Base-by-base conservation (phyloP, 2,329 filamentous ascomycete species). In the Aureobasidium mangrovei region DNA sequence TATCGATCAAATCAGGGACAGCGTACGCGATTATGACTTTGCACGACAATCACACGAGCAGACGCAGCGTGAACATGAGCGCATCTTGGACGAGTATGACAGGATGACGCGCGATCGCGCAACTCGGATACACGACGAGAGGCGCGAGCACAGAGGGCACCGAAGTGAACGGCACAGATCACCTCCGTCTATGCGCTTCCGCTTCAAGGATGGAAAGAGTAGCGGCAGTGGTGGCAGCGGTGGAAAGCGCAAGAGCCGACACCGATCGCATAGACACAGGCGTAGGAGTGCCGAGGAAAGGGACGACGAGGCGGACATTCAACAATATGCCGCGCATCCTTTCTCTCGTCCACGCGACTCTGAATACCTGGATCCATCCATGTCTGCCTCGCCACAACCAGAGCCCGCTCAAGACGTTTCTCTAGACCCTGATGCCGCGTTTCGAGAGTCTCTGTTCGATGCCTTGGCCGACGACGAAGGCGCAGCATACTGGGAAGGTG, bases 401-500 rank as follows among this genome's bases (percentile, higher is more conserved):
- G 41, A 44, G 6, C 26, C 28, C 12, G 29, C 44, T 7, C 33
- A 54, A 24, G 48, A 61, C 6, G 59, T 54, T 10, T 49, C 57
- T 0, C 73, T 87, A 12, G 81, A 86, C 61, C 78, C 88, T 0
- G 84, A 89, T 39, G 75, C 79, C 0, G 89, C 91, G 0, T 98
- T 98, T 68, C 84, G 88, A 31, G 88, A 95, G 69, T 95, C 90
- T 0, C 83, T 98, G 4, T 97, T 97, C 72, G 93, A 98, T 69
- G 93, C 93, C 32, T 85, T 98, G 70, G 91, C 90, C 36, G 93
- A 98, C 69, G 91, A 97, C 66, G 93, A 98, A 71, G 93, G 91
- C 44, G 93, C 93, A 2, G 81, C 83, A 6, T 98, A 93, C 73
- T 98, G 93, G 93, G 86, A 96, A 68, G 82, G 82, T 12, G 88